A percentile compares a stretch with the other conserved stretches of the same genome.
Conservation (phyloP, 306 rosid species). For the Dalbergia oliveri region DNA sequence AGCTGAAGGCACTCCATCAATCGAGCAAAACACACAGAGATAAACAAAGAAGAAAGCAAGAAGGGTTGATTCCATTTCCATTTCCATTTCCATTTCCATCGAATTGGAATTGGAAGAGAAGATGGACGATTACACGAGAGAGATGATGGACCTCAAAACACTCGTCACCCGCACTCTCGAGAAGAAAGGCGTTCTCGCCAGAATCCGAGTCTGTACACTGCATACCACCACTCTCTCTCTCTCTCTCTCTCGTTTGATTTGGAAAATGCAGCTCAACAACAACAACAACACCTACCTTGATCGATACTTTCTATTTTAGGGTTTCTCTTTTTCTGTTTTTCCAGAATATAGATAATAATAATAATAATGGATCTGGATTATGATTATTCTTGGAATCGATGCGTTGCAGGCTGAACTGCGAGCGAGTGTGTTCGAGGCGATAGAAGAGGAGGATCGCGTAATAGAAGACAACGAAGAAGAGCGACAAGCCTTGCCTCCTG, state of each 20-base stretch:
- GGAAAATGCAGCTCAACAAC: too few species aligned
- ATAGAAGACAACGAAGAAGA: constrained; percentile 74
- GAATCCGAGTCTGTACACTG: constrained; percentile 75
- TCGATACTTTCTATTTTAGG: too few species aligned
- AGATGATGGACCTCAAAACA: constrained; percentile 99
- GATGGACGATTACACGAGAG: constrained; percentile 98
- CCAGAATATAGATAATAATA: too few species aligned
- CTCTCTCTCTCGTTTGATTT: not conserved
- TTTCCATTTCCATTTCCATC: too few species aligned
- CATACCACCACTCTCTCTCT: not conserved
- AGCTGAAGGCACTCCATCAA: too few species aligned
- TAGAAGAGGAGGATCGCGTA: constrained; percentile 96
- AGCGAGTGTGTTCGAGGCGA: constrained; percentile 97
- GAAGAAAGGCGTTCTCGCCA: constrained; percentile 99
- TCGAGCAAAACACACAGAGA: too few species aligned
- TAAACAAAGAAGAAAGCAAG: too few species aligned
- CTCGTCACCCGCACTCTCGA: constrained; percentile 97
- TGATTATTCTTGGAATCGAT: too few species aligned
- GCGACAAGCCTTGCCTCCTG: constrained; percentile 75
- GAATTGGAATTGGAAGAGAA: not conserved
- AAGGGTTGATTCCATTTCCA: too few species aligned
- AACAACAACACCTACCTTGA: too few species aligned
- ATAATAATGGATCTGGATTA: not conserved
- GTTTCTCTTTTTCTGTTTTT: too few species aligned
- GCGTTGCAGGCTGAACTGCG: constrained; percentile 84